Evolutionary conservation across 768 basidiomycete genomes (phyloP).

Genomic region (Rhizopogon salebrosus): DNA sequence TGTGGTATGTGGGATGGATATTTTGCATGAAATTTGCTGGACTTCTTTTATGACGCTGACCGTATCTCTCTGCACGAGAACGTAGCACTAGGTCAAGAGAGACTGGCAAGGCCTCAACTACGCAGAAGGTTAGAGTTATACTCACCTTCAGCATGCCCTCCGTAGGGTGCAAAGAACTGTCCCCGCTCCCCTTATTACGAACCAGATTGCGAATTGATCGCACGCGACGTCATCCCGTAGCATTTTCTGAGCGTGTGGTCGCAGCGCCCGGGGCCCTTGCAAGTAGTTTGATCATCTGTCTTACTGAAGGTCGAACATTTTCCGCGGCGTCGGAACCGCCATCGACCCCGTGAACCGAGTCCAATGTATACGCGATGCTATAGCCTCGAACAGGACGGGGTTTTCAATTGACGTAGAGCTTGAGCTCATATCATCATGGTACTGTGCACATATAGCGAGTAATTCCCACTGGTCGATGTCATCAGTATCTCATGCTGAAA

Average conservation of each 20-base stretch:
- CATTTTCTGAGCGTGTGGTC: slow-evolving; percentile 77
- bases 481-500: slow-evolving; percentile 94
- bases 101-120: slow-evolving; percentile 48
- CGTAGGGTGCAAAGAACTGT: too few species aligned
- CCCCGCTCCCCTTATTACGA: slow-evolving; percentile 96
- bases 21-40: slow-evolving; percentile 95
- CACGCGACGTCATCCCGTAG: slow-evolving; percentile 87
- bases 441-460: slow-evolving; percentile 15
- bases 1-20: slow-evolving; percentile 97
- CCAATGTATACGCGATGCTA: slow-evolving; percentile 88
- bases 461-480: slow-evolving; percentile 91
- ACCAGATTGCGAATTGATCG: slow-evolving; percentile 89
- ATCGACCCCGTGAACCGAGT: slow-evolving; percentile 93
- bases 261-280: slow-evolving; percentile 92
- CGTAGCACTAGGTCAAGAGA: slow-evolving; percentile 95
- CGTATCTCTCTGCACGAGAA: slow-evolving; percentile 97
- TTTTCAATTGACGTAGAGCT: too few species aligned
- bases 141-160: slow-evolving; percentile 92
- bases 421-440: not conserved
- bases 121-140: not conserved
- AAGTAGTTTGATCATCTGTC: slow-evolving; percentile 92
- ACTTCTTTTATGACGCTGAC: slow-evolving; percentile 99
- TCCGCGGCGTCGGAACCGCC: slow-evolving; percentile 94
- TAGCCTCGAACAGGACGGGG: too few species aligned
- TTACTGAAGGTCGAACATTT: slow-evolving; percentile 94